Evolutionary conservation across 2,329 filamentous ascomycete species (phyloP).

Genomic region (Fusarium anguioides): DNA sequence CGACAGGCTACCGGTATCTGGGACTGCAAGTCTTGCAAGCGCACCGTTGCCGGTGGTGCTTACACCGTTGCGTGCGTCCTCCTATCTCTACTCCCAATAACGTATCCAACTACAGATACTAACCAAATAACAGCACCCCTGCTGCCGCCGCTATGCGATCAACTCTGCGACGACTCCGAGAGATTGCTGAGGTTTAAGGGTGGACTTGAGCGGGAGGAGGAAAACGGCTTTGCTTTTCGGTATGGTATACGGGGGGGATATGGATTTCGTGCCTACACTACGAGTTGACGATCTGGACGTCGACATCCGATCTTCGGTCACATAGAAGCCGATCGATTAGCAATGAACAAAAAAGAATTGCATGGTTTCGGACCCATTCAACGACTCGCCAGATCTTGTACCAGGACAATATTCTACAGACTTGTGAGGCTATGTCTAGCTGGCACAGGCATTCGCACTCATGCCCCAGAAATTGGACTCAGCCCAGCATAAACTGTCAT

Average conservation of each 20-base stretch:
- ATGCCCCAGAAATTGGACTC: neutral
- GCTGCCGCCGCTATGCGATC: constrained; percentile 95
- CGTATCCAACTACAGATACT: constrained; percentile 38
- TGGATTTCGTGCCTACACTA: constrained; percentile 58
- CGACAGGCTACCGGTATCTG: constrained; percentile 94
- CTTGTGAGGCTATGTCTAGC: constrained; percentile 22
- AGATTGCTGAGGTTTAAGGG: constrained; percentile 92
- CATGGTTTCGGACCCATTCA: constrained; percentile 51
- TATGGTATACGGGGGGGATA: constrained; percentile 59
- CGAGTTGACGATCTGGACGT: constrained; percentile 56
- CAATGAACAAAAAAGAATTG: constrained; percentile 55
- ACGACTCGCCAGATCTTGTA: constrained; percentile 25
- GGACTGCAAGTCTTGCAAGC: constrained; percentile 95
- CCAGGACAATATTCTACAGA: neutral
- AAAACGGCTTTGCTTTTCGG: constrained; percentile 59
- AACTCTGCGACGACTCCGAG: constrained; percentile 95
- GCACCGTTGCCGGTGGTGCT: constrained; percentile 80
- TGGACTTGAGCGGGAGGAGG: constrained; percentile 46
- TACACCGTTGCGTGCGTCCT: constrained; percentile 95
- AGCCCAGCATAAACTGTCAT: neutral
- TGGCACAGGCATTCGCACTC: constrained; percentile 4
- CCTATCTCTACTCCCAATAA: constrained; percentile 3
- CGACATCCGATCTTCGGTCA: constrained; percentile 54
- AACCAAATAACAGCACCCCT: constrained; percentile 74
- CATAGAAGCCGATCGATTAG: constrained; percentile 56